Conservation (phyloP, 2,329 filamentous ascomycete genomes). For the Ophiostoma himal-ulmi region DNA sequence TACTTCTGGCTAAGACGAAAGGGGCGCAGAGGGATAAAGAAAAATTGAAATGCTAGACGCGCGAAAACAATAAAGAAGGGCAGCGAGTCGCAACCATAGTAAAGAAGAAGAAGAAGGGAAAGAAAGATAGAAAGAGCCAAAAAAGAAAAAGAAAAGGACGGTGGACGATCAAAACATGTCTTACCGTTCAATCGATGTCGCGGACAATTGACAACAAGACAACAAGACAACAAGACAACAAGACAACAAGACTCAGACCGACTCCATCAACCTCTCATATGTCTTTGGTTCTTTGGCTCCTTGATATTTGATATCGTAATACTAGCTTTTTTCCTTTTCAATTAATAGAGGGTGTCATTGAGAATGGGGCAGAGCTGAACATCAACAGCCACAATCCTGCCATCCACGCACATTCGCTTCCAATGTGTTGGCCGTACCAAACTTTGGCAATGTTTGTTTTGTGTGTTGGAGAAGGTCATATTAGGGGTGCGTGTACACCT, state of each 20-base stretch:
- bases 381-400: background rate
- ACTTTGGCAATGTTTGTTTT: background rate
- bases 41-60: background rate
- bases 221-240: background rate
- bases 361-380: background rate
- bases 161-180: background rate
- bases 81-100: background rate
- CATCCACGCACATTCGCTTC: constrained; percentile 5
- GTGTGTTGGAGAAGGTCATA: background rate
- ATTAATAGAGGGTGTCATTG: background rate
- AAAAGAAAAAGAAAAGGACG: background rate
- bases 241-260: background rate
- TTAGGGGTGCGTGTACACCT: background rate
- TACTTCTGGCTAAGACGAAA: background rate
- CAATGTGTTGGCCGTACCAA: background rate
- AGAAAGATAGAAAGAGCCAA: background rate
- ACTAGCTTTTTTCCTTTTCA: too few relatives aligned
- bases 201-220: constrained; percentile 3
- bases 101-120: background rate
- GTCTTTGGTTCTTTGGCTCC: background rate
- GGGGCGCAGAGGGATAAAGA: background rate
- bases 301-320: background rate
- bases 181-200: background rate
- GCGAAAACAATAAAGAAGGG: background rate
- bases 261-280: background rate